Base-by-base conservation (phyloP, 441 rosid genomes). In the Flueggea neowawraea region DNA sequence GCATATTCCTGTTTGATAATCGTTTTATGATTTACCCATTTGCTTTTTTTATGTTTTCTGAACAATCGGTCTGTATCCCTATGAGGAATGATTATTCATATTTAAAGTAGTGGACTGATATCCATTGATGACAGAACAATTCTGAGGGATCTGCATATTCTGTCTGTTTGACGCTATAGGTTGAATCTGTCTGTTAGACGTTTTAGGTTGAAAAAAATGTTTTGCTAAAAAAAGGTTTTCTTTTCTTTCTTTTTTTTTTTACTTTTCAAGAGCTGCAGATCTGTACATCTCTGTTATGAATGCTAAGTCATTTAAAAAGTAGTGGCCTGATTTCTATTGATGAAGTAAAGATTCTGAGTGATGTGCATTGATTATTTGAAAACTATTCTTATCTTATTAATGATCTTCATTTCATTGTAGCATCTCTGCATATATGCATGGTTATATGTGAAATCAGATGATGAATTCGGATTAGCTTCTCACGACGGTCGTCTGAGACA, bases 401-500 rank as follows among this genome's bases (percentile, higher is more conserved):
- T 47, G 12, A 47, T 47, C 50, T 47, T 47, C 50, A 0, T 47
- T 47, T 10, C n/a, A 47, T 9, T 4, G 50, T 47, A 11, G n/a
- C 50, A 47, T 58, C 32, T 44, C 31, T 22, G 53, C 12, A 16
- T 57, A 22, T 22, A 22, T 22, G 28, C 28, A 22, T 22, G 28
- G 28, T 10, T 55, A 31, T 44, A 6, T 44, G 36, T 48, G 32
- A 58, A 69, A 76, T 67, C 83, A 69, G 59, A 62, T 65, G 81
- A 76, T 78, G 81, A 76, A 51, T 44, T 63, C 67, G 74, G 86
- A 70, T 74, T 53, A 67, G 62, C 52, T 66, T 75, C 76, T 76
- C 76, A 76, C 78, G 76, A 76, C 69, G 74, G 81, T 76, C 78
- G 58, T 76, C 78, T 69, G 83, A 78, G 79, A 60, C 79, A 57